These are phyloP conservation scores for Suhomyces bokatorum DNA, from an alignment of 1,139 yeast species.

Conservation along the genomic window DNA sequence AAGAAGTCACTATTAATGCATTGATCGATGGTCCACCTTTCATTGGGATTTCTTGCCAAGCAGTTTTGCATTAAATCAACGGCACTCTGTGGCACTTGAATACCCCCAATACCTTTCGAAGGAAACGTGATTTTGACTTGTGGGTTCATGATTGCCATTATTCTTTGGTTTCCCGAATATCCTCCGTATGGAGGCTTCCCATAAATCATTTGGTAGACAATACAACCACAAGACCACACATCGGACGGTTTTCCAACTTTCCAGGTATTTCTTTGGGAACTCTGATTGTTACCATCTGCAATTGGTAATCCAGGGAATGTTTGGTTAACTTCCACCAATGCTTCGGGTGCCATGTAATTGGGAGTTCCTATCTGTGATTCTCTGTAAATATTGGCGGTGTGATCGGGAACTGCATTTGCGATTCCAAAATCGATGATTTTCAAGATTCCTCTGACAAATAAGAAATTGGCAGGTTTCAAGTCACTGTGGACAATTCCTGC, in stretches of 20 bases:
- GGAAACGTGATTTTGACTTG: conserved; percentile 76
- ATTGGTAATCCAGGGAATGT: conserved; percentile 28
- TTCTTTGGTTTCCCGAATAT: conserved; percentile 74
- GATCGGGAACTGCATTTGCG: conserved; percentile 91
- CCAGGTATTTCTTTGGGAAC: conserved; percentile 54
- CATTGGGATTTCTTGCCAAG: conserved; percentile 67
- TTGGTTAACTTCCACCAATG: conserved; percentile 64
- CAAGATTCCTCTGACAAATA: conserved; percentile 79
- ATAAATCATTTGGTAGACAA: conserved; percentile 91
- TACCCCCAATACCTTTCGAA: conserved; percentile 59
- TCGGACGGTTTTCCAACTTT: conserved; percentile 95
- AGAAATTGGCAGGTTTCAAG: conserved; percentile 91
- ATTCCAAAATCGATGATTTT: conserved; percentile 96
- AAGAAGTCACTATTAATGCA: conserved; percentile 61
- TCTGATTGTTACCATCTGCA: conserved; percentile 5
- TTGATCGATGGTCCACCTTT: conserved; percentile 65
- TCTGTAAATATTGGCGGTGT: conserved; percentile 85
- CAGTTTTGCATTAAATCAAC: conserved; percentile 75
- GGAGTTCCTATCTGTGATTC: conserved; percentile 95
- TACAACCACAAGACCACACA: conserved; percentile 98
- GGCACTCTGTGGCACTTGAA: conserved; percentile 65
- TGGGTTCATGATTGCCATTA: conserved; percentile 85
- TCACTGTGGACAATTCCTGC: conserved; percentile 93
- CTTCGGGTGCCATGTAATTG: conserved; percentile 97
- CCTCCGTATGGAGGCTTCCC: conserved; percentile 90